Base-by-base conservation (phyloP, 2,329 filamentous ascomycete species). In the Sporothrix pseudoabietina region DNA sequence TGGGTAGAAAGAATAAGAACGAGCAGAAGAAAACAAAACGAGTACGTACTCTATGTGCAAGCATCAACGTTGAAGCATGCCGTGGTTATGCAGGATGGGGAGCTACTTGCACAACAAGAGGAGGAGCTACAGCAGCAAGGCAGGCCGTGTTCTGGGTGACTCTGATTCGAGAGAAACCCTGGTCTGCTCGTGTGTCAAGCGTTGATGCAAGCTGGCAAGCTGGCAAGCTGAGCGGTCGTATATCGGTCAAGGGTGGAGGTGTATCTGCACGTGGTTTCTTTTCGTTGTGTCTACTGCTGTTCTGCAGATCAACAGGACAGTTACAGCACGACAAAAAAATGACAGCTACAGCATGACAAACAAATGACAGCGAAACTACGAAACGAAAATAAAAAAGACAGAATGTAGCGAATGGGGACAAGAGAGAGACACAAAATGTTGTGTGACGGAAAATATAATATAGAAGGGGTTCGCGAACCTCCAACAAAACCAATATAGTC, bases 271-370 rank as follows among this genome's bases (percentile, higher is more conserved):
- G 30, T 35, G 55, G 30, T 19, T 59, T n/a, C 30, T n/a, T 32
- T 59, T 19, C 9, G 4, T 7, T 5, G 14, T 35, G 8, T 22
- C 5, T n/a, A 12, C 8, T 26, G 9, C 9, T 19, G 30, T 9
- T 14, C 9, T 32, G 55, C 30, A 59, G 55, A 59, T 59, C 30
- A 32, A 19, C 30, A 9, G 35, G 14, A 63, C 16, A 22, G 7
- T 2, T 44, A 35, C 59, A 4, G 59, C 59, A 65, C 44, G 35
- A 65, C 35, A 44, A 44, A 65, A 35, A 14, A 26, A 65, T 65
- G 59, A 65, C 59, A 44, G 14, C 14, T n/a, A n/a, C n/a, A n/a
- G 59, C 59, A 65, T 65, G 35, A 65, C 35, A 44, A 44, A 65
- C 59, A 14, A 26, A 65, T 65, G 59, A 65, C 59, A 44, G 14